These are phyloP conservation scores for Juncus inflexus DNA, from an alignment of 176 grass and related monocot species.

Conservation along the genomic window DNA sequence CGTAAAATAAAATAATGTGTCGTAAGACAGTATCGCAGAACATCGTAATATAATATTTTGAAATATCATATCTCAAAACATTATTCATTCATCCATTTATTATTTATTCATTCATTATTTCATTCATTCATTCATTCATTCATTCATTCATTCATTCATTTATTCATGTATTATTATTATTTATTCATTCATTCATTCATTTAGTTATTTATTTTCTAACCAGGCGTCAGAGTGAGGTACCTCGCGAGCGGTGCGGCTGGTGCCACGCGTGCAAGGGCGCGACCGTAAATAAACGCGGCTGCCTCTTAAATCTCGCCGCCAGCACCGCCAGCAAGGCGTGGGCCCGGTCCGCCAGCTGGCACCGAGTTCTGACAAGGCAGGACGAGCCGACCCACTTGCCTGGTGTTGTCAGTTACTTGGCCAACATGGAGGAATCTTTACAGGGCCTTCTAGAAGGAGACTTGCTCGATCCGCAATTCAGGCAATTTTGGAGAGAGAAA, in stretches of 20 bases:
- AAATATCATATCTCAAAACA: too few relatives aligned
- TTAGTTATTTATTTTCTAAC: too few relatives aligned
- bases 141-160: too few relatives aligned
- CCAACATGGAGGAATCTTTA: slow-evolving; percentile 94
- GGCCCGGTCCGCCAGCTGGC: slow-evolving; percentile 50
- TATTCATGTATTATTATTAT: too few relatives aligned
- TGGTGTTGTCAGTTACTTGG: slow-evolving; percentile 60
- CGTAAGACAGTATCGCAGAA: too few relatives aligned
- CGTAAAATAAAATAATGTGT: too few relatives aligned
- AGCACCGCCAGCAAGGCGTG: slow-evolving; percentile 63
- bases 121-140: too few relatives aligned
- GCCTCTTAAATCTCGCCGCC: slow-evolving; percentile 82
- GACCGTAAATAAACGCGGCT: slow-evolving; percentile 65
- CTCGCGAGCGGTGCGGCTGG: slow-evolving; percentile 98
- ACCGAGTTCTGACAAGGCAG: slow-evolving; percentile 48
- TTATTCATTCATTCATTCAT: too few relatives aligned
- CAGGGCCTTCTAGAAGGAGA: slow-evolving; percentile 59
- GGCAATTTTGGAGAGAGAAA: slow-evolving; percentile 54
- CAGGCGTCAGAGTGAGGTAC: slow-evolving; percentile 73
- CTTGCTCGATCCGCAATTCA: slow-evolving; percentile 55
- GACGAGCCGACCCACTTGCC: slow-evolving; percentile 52
- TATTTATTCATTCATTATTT: too few relatives aligned
- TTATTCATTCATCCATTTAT: too few relatives aligned
- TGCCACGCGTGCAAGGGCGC: slow-evolving; percentile 84
- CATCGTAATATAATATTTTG: too few relatives aligned